These are phyloP conservation scores for Microsporum canis DNA, from an alignment of 2,329 filamentous ascomycete species.

Conservation along the genomic window DNA sequence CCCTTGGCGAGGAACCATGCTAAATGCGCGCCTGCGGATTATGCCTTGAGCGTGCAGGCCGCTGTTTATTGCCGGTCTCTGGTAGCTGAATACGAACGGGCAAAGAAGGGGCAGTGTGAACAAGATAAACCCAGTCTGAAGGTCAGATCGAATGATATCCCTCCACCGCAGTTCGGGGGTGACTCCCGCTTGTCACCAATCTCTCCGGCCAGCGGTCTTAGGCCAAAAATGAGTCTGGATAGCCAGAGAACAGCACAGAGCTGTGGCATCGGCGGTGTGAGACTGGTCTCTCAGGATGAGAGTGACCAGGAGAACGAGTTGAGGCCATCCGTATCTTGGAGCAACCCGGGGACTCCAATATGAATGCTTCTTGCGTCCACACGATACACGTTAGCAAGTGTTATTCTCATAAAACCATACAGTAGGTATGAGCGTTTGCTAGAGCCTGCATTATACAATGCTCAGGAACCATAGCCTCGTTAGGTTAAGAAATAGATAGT, in stretches of 20 bases:
- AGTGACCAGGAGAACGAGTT: slow-evolving; percentile 3
- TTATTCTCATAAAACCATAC: not conserved
- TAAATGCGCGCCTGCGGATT: slow-evolving; percentile 74
- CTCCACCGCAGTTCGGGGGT: not conserved
- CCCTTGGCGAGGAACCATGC: slow-evolving; percentile 60
- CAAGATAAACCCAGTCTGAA: slow-evolving; percentile 9
- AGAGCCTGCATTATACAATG: not conserved
- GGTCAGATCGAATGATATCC: slow-evolving; percentile 7
- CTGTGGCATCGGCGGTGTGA: slow-evolving; percentile 4
- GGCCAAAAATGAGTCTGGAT: not conserved
- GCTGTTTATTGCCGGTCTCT: slow-evolving; percentile 75
- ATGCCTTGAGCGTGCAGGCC: slow-evolving; percentile 68
- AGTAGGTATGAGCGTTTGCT: not conserved
- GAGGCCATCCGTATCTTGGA: not conserved
- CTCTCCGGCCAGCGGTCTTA: slow-evolving; percentile 7
- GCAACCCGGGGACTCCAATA: not conserved
- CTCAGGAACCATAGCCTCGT: too few species aligned
- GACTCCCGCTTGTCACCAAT: slow-evolving; percentile 7
- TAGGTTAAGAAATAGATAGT: not conserved
- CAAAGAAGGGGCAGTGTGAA: slow-evolving; percentile 8
- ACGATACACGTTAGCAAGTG: too few species aligned
- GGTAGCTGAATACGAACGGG: slow-evolving; percentile 46
- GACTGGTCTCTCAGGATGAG: slow-evolving; percentile 8
- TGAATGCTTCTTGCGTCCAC: not conserved
- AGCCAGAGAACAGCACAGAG: slow-evolving; percentile 5